These are phyloP conservation scores for Euphrasia arctica DNA, from an alignment of 305 asterid species.

Conservation along the genomic window DNA sequence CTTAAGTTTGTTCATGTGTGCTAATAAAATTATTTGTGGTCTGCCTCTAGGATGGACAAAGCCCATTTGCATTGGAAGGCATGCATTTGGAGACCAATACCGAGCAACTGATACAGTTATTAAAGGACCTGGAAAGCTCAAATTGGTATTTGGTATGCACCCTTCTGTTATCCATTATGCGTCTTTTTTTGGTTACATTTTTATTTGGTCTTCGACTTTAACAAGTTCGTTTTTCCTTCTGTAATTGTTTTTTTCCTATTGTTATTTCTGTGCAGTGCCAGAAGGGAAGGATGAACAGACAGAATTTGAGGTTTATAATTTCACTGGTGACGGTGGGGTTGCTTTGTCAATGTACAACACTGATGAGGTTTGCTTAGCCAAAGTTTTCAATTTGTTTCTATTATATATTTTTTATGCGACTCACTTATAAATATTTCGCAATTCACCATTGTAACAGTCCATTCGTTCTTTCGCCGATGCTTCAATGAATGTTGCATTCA, in stretches of 20 bases:
- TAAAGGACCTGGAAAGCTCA: slow-evolving; percentile 90
- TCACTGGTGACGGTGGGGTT: slow-evolving; percentile 94
- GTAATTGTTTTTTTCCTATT: not conserved
- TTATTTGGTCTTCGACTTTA: not conserved
- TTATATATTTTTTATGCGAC: slow-evolving; percentile 11
- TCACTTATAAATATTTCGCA: slow-evolving; percentile 16
- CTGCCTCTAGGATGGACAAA: slow-evolving; percentile 79
- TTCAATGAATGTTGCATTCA: slow-evolving; percentile 81
- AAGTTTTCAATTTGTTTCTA: slow-evolving; percentile 9
- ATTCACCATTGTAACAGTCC: slow-evolving; percentile 47
- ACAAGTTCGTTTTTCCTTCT: not conserved
- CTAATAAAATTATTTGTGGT: slow-evolving; percentile 21
- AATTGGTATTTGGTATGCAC: slow-evolving; percentile 74
- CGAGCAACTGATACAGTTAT: slow-evolving; percentile 87
- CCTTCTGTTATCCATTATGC: slow-evolving; percentile 13
- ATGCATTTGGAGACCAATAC: slow-evolving; percentile 97
- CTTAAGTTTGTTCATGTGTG: slow-evolving; percentile 12
- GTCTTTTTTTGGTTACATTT: not conserved
- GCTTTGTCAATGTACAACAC: slow-evolving; percentile 96
- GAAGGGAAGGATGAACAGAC: slow-evolving; percentile 64
- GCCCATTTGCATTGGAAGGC: slow-evolving; percentile 97
- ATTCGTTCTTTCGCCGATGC: slow-evolving; percentile 83
- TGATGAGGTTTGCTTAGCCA: slow-evolving; percentile 65
- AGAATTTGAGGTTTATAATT: slow-evolving; percentile 76
- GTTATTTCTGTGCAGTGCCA: slow-evolving; percentile 51